A percentile compares a stretch with the other conserved stretches of the same genome.
These are phyloP conservation scores for Cucumis hystrix DNA, from an alignment of 306 rosid genomes.

Conservation along the genomic window DNA sequence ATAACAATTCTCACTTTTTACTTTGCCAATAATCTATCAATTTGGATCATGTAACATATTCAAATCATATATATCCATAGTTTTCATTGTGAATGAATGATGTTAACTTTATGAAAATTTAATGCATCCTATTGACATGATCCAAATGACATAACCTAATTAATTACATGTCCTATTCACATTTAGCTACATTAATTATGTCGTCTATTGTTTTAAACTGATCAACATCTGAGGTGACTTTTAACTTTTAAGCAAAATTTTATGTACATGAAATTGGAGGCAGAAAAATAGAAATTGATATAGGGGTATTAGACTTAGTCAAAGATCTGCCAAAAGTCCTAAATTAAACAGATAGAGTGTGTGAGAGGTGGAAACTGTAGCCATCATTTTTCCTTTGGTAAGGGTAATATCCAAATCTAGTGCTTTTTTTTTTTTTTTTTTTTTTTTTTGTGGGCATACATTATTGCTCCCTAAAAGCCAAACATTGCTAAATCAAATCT, in stretches of 20 bases:
- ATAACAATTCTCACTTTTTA: no score
- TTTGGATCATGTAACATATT: background rate
- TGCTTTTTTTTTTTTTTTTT: background rate
- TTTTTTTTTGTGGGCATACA: background rate
- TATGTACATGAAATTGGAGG: background rate
- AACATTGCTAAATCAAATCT: conserved; percentile 1
- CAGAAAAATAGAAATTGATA: background rate
- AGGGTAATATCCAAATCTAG: background rate
- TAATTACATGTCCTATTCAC: background rate
- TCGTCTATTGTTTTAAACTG: background rate
- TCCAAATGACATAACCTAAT: background rate
- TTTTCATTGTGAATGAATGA: background rate
- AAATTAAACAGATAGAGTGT: background rate
- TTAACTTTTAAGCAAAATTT: background rate
- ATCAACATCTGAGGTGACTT: background rate
- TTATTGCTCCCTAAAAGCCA: conserved; percentile 2
- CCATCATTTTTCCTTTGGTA: background rate
- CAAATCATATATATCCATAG: background rate
- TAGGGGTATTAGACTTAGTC: background rate
- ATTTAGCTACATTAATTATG: background rate
- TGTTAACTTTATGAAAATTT: background rate
- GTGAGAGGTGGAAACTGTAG: background rate
- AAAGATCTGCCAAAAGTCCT: background rate
- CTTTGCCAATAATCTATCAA: background rate
- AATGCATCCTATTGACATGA: background rate